Evolutionary conservation across 768 basidiomycete genomes (phyloP).

Genomic region (Podaxis rugospora): DNA sequence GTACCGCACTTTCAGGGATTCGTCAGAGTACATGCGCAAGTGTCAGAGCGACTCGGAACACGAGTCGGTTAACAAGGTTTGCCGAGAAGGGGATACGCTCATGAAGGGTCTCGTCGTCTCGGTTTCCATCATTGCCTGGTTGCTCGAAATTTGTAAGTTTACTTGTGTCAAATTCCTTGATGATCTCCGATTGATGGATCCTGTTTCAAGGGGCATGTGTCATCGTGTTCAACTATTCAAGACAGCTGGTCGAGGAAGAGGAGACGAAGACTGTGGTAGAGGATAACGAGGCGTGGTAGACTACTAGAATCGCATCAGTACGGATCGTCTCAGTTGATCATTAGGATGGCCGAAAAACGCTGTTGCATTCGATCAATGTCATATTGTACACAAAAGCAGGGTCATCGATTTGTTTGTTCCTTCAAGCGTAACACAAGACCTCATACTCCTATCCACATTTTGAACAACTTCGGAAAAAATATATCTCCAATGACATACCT

Average conservation of each 20-base stretch:
- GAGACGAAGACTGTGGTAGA: conserved; percentile 31
- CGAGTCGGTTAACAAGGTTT: conserved; percentile 25
- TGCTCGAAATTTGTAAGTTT: conserved; percentile 44
- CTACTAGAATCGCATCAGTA: background rate
- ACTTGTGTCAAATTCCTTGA: background rate
- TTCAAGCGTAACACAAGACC: conserved; percentile 30
- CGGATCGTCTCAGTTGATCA: no score
- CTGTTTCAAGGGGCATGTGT: conserved; percentile 36
- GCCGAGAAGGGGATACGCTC: conserved; percentile 33
- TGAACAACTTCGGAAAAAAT: background rate
- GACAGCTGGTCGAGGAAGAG: conserved; percentile 42
- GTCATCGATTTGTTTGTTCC: background rate
- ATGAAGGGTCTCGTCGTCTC: conserved; percentile 38
- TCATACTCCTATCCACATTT: conserved; percentile 26
- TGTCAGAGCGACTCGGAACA: conserved; percentile 32
- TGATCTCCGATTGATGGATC: conserved; percentile 3
- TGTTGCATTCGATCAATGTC: background rate
- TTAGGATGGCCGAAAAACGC: background rate
- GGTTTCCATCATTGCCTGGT: conserved; percentile 40
- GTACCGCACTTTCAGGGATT: conserved; percentile 37
- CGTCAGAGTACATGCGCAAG: conserved; percentile 30
- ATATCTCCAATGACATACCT: conserved; percentile 28
- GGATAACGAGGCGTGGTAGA: conserved; percentile 42
- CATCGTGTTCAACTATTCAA: conserved; percentile 40
- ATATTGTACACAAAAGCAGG: background rate